Percentiles rank a stretch among this genome's conserved stretches.
Evolutionary conservation across 2,329 filamentous ascomycete genomes (phyloP).

Genomic region (Colletotrichum cordylinicola): DNA sequence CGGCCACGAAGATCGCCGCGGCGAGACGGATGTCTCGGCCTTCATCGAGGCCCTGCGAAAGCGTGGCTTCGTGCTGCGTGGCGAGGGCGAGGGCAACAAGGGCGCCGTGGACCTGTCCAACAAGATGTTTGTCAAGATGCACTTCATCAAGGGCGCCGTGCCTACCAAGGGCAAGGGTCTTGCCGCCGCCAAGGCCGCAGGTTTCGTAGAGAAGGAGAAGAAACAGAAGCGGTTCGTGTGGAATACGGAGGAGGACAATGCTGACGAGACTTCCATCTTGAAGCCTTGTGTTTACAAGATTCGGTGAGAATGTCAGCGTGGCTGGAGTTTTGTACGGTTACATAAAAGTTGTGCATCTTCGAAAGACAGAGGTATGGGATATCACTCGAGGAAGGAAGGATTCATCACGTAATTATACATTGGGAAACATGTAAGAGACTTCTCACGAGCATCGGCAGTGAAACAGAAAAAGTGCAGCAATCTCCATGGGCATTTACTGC

Average conservation of each 20-base stretch:
- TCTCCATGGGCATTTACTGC: not conserved
- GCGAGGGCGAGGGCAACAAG: slow-evolving; percentile 49
- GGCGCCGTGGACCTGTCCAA: slow-evolving; percentile 80
- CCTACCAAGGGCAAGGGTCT: slow-evolving; percentile 79
- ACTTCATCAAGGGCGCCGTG: slow-evolving; percentile 83
- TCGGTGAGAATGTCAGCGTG: slow-evolving; percentile 52
- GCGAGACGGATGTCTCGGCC: slow-evolving; percentile 84
- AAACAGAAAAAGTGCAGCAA: not conserved
- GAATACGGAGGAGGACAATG: slow-evolving; percentile 56
- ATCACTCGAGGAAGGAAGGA: not conserved
- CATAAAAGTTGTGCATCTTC: not conserved
- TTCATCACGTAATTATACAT: not conserved
- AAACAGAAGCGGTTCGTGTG: slow-evolving; percentile 65
- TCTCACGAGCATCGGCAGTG: not conserved
- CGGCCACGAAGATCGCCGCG: slow-evolving; percentile 64
- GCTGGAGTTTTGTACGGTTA: not conserved
- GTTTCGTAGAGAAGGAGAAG: slow-evolving; percentile 46
- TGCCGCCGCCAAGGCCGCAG: slow-evolving; percentile 63
- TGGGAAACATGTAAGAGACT: not conserved
- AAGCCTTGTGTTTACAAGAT: slow-evolving; percentile 98
- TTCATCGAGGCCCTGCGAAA: slow-evolving; percentile 85
- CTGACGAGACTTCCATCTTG: slow-evolving; percentile 70
- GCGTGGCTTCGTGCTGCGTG: slow-evolving; percentile 84
- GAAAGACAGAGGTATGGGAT: not conserved
- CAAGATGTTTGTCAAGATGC: slow-evolving; percentile 99